Evolutionary conservation across 441 rosid species (phyloP).

Genomic region (Euphorbia corollata): DNA sequence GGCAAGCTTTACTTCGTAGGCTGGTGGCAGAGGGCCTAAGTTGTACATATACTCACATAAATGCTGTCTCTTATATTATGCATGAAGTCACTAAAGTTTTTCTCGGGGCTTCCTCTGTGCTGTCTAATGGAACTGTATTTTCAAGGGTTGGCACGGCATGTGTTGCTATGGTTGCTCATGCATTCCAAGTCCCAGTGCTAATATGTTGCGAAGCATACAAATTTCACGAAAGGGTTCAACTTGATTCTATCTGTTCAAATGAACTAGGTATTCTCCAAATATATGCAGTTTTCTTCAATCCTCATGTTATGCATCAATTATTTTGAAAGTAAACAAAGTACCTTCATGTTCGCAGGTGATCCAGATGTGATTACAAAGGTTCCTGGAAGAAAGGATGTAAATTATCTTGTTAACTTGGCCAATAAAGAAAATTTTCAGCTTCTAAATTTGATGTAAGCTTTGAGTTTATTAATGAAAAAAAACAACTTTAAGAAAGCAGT

Average conservation of each 20-base stretch:
- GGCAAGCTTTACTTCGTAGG: constrained; percentile 76
- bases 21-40: constrained; percentile 69
- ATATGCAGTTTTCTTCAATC: background rate
- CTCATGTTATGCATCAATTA: background rate
- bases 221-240: constrained; percentile 89
- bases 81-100: constrained; percentile 88
- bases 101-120: constrained; percentile 82
- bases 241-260: constrained; percentile 93
- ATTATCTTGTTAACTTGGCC: constrained; percentile 45
- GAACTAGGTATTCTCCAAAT: constrained; percentile 57
- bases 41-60: constrained; percentile 83
- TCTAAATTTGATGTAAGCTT: constrained; percentile 66
- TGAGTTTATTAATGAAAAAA: background rate
- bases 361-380: constrained; percentile 71
- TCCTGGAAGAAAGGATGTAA: constrained; percentile 54
- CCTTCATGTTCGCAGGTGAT: constrained; percentile 50
- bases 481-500: background rate
- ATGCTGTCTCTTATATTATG: constrained; percentile 85
- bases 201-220: constrained; percentile 95
- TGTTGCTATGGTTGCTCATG: constrained; percentile 95
- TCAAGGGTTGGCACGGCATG: constrained; percentile 96
- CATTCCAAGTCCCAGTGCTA: constrained; percentile 67
- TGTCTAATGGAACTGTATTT: constrained; percentile 87
- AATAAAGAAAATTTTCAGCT: constrained; percentile 62
- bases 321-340: constrained; percentile 3